Base-by-base conservation (phyloP, 2,329 filamentous ascomycete species). In the Penicillium sp. region DNA sequence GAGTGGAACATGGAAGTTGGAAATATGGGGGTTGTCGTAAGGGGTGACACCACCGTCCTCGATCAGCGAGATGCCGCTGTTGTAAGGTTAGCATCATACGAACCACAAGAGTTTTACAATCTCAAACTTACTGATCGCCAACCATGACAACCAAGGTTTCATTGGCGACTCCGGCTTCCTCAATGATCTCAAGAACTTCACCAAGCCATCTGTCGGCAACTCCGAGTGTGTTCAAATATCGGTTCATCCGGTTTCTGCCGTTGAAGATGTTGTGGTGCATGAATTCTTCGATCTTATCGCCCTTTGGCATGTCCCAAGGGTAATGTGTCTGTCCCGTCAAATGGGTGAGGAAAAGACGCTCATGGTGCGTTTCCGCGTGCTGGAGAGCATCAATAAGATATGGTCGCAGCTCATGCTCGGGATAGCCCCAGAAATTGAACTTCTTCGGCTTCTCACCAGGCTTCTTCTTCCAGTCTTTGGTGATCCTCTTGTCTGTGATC, bases 301-400 rank as follows among this genome's bases (percentile, higher is more conserved):
- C 62, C 1, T 57, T 35, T 3, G 67, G 70, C 59, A 68, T 65
- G 37, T 65, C 55, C 68, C 67, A 72, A 2, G 70, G 70, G 16
- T 69, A 65, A 46, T 73, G 70, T 1, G 65, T 70, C n/a, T 66
- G 66, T 26, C 70, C 68, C 4, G 70, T 73, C 6, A 73, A 38
- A 43, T 72, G 69, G 2, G 64, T 68, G 22, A 73, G 45, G 56
- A 73, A 73, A 8, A 73, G 26, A 0, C 70, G 70, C 33, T 67
- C 60, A 22, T 70, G 61, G 26, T 67, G 59, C 42, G 65, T 57
- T 42, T 72, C 65, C 5, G 70, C 69, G 13, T 68, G 57, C 2
- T 63, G 42, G 19, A 72, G 62, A 5, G 64, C 65, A 16, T 70
- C 58, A 4, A 65, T 62, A 52, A 71, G 61, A 42, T 71, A 71